These are phyloP conservation scores for Fusarium sacchari DNA, from an alignment of 2,329 filamentous ascomycete species.

Conservation along the genomic window DNA sequence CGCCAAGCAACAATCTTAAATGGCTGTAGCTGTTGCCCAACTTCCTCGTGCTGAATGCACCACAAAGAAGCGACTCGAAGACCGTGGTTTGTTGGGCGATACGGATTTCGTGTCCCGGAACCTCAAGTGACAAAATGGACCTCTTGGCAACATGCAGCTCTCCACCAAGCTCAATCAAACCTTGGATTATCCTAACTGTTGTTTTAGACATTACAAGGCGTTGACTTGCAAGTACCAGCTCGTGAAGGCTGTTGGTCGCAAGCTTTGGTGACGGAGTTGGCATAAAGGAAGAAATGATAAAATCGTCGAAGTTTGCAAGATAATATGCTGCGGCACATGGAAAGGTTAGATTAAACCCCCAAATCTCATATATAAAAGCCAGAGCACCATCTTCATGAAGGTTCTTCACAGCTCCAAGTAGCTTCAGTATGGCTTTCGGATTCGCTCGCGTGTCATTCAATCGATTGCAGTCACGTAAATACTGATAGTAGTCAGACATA, in stretches of 20 bases:
- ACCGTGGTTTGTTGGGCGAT: rapidly evolving
- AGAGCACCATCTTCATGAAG: background rate
- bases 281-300: background rate
- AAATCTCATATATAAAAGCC: rapidly evolving
- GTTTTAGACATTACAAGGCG: rapidly evolving
- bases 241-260: rapidly evolving
- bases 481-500: rapidly evolving
- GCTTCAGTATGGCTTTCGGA: rapidly evolving
- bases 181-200: rapidly evolving
- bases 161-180: background rate
- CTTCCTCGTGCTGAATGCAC: rapidly evolving
- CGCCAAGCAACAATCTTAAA: rapidly evolving
- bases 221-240: rapidly evolving
- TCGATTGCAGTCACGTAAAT: rapidly evolving
- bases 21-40: too few species aligned
- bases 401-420: rapidly evolving
- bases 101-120: rapidly evolving
- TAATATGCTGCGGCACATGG: rapidly evolving
- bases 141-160: rapidly evolving
- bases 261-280: rapidly evolving
- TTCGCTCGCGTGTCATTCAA: rapidly evolving
- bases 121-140: rapidly evolving
- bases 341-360: background rate
- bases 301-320: rapidly evolving
- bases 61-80: background rate